Percentiles rank a stretch among this genome's conserved stretches.
phyloP scores from a whole-genome alignment of 169 alveolate genomes.

The Plasmodium inui region DNA sequence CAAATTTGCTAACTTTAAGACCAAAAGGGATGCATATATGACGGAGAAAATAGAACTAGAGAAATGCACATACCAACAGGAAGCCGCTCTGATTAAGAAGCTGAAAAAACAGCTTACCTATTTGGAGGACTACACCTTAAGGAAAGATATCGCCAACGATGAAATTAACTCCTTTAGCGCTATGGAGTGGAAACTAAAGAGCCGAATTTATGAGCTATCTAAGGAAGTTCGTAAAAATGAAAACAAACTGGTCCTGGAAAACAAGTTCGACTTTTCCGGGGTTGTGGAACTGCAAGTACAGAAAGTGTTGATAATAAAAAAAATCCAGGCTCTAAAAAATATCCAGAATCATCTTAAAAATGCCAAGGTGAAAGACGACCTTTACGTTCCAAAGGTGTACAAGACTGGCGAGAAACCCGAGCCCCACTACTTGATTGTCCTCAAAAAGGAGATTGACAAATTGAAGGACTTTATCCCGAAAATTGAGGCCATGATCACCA shows the following conservation, averaged over 20 bases:
- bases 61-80: not conserved
- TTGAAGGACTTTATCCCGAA: slow-evolving; percentile 20
- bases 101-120: slow-evolving; percentile 16
- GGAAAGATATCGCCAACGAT: not conserved
- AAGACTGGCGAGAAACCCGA: not conserved
- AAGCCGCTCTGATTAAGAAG: not conserved
- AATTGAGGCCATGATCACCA: not conserved
- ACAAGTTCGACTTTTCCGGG: not conserved
- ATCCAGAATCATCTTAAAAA: not conserved
- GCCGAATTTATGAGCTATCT: slow-evolving; percentile 1
- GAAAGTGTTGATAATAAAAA: slow-evolving; percentile 16
- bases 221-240: not conserved
- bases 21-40: not conserved
- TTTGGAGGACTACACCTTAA: slow-evolving; percentile 32
- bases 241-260: not conserved
- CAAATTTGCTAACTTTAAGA: not conserved
- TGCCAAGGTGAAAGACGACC: not conserved
- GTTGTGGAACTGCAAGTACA: slow-evolving; percentile 26
- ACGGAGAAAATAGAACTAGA: not conserved
- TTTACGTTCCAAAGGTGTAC: slow-evolving; percentile 26
- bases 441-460: slow-evolving; percentile 57
- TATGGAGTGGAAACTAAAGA: not conserved
- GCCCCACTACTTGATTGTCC: slow-evolving; percentile 40
- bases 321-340: slow-evolving; percentile 25
- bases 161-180: not conserved